A percentile compares a stretch with the other conserved stretches of the same genome.
These are phyloP conservation scores for Alloascoidea africana DNA, from an alignment of 805 yeast genomes.

Conservation along the genomic window DNA sequence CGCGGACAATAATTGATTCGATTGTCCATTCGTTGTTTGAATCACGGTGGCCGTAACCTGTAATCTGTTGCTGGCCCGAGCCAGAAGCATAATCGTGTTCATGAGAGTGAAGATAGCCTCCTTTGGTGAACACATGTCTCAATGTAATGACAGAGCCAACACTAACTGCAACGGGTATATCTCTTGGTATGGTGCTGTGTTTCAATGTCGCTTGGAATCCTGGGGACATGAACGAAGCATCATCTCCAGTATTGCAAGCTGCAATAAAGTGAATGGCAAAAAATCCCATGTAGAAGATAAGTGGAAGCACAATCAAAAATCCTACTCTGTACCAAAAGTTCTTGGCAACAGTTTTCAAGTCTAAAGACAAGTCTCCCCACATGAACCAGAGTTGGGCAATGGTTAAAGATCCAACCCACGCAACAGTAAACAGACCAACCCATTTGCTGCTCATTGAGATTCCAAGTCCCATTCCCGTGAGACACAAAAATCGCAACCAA, in stretches of 20 bases:
- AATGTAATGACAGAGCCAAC: conserved; percentile 51
- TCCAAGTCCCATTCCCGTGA: conserved; percentile 61
- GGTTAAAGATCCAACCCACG: conserved; percentile 59
- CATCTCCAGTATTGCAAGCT: conserved; percentile 50
- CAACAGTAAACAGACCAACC: conserved; percentile 73
- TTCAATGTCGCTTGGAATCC: conserved; percentile 52
- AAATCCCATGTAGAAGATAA: conserved; percentile 35
- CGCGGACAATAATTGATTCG: too few relatives aligned
- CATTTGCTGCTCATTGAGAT: conserved; percentile 64
- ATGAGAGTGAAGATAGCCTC: conserved; percentile 81
- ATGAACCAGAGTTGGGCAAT: conserved; percentile 52
- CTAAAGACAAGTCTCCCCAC: conserved; percentile 50
- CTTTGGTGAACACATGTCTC: conserved; percentile 56
- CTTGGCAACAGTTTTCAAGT: conserved; percentile 25
- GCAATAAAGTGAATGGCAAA: conserved; percentile 51
- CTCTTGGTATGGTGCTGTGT: conserved; percentile 44
- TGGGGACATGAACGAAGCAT: conserved; percentile 54
- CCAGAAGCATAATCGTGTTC: conserved; percentile 60
- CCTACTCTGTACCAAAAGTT: conserved; percentile 37
- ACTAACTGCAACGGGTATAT: conserved; percentile 54
- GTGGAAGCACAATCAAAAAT: conserved; percentile 43
- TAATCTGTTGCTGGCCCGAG: conserved; percentile 72
- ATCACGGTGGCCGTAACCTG: conserved; percentile 69
- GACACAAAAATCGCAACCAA: conserved; percentile 45
- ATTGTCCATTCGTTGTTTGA: conserved; percentile 57